Evolutionary conservation across 805 yeast species (phyloP).

Genomic region (Ogataea parapolymorpha): DNA sequence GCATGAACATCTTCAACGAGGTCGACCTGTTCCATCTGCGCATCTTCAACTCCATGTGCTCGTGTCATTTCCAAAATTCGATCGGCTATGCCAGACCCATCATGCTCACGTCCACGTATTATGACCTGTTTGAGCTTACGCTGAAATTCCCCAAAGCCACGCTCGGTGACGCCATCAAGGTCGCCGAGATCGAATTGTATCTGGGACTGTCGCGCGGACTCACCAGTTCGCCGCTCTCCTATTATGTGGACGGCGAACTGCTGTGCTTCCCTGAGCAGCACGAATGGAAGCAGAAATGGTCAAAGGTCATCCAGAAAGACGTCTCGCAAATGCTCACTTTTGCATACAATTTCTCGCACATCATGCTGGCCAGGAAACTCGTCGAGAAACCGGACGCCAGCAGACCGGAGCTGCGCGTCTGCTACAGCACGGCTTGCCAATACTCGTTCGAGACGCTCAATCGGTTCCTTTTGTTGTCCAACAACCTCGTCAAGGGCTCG

Average conservation of each 20-base stretch:
- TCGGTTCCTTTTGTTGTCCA: constrained; percentile 42
- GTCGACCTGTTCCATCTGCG: constrained; percentile 52
- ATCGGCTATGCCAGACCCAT: constrained; percentile 49
- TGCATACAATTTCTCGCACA: constrained; percentile 46
- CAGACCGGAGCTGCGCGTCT: constrained; percentile 8
- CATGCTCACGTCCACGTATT: constrained; percentile 37
- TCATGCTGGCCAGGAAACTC: constrained; percentile 38
- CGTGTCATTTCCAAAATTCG: constrained; percentile 49
- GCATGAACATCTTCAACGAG: constrained; percentile 20
- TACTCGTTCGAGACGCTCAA: constrained; percentile 45
- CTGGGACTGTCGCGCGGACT: constrained; percentile 22
- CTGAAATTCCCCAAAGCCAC: constrained; percentile 48
- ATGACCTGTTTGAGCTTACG: constrained; percentile 41
- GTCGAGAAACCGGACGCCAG: constrained; percentile 16
- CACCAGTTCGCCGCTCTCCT: constrained; percentile 1
- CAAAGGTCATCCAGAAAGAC: constrained; percentile 43
- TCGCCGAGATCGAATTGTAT: constrained; percentile 46
- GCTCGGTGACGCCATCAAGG: constrained; percentile 52
- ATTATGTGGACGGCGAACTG: constrained; percentile 13
- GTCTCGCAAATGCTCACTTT: constrained; percentile 46
- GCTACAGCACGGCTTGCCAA: constrained; percentile 39
- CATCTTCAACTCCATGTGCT: constrained; percentile 50
- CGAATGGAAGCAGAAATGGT: constrained; percentile 48
- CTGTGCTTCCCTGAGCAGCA: constrained; percentile 35
- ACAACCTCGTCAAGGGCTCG: constrained; percentile 49